phyloP scores from a whole-genome alignment of 345 rosid species.

The Linum tenue region DNA sequence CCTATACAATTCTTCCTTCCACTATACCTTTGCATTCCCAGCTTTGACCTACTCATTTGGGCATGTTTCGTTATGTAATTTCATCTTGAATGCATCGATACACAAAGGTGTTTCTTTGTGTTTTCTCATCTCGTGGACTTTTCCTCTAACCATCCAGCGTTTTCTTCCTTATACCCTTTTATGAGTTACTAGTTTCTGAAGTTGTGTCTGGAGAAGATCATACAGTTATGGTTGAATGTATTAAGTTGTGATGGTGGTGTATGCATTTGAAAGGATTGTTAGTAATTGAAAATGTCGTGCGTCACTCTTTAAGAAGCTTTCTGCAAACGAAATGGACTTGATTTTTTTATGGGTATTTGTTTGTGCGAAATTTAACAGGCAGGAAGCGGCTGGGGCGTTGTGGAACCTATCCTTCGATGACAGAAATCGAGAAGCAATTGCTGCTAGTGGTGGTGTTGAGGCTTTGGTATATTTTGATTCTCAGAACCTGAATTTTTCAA shows the following conservation, averaged over 20 bases:
- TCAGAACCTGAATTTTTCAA: conserved; percentile 1
- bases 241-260: no score
- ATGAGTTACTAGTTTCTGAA: no score
- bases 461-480: conserved; percentile 50
- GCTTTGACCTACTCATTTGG: not conserved
- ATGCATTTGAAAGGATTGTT: no score
- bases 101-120: not conserved
- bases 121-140: not conserved
- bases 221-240: no score
- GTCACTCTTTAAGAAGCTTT: no score
- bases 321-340: no score
- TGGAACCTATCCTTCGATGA: conserved; percentile 80
- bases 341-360: conserved; percentile 1
- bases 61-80: not conserved
- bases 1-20: not conserved
- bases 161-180: no score
- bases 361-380: conserved; percentile 29
- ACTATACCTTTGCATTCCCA: not conserved
- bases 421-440: conserved; percentile 77
- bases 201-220: no score
- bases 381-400: conserved; percentile 83
- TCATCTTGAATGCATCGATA: not conserved
- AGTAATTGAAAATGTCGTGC: no score
- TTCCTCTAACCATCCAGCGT: no score
- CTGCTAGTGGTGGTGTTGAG: conserved; percentile 77